Percentiles rank a stretch among this genome's conserved stretches.
phyloP scores from a whole-genome alignment of 192 early-diverging fungal species.

The Coemansia sp. region DNA sequence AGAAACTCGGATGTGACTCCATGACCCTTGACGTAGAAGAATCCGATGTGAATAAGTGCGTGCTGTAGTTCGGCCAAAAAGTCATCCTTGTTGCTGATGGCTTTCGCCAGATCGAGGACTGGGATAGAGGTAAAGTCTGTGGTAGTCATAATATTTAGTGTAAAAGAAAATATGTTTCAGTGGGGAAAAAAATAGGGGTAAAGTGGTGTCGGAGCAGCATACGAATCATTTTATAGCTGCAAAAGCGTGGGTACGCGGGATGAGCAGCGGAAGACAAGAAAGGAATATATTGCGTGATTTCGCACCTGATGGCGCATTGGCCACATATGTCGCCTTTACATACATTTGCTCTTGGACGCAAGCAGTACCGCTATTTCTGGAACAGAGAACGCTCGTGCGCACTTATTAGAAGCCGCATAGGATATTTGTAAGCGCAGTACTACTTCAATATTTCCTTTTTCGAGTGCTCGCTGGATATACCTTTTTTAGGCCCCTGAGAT shows the following conservation, averaged over 20 bases:
- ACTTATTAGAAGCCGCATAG: not conserved
- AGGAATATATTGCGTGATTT: constrained; percentile 2
- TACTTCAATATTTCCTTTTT: not conserved
- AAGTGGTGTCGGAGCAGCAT: not conserved
- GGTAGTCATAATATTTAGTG: not conserved
- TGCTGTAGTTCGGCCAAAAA: constrained; percentile 57
- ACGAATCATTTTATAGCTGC: not conserved
- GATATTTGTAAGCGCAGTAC: not conserved
- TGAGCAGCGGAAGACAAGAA: not conserved
- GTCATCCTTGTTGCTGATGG: constrained; percentile 13
- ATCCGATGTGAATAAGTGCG: constrained; percentile 60
- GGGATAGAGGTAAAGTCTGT: constrained; percentile 29
- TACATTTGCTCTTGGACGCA: not conserved
- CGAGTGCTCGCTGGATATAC: not conserved
- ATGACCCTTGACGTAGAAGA: constrained; percentile 63
- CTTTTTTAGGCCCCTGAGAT: not conserved
- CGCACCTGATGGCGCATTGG: not conserved
- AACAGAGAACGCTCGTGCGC: not conserved
- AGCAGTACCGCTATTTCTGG: not conserved
- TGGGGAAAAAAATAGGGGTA: not conserved
- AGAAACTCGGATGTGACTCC: constrained; percentile 46
- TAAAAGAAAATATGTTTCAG: not conserved
- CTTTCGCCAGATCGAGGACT: constrained; percentile 22
- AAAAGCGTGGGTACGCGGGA: not conserved
- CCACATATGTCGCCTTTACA: not conserved